These are phyloP conservation scores for Uromyces viciae-fabae DNA, from an alignment of 1,284 basidiomycete genomes.

Conservation along the genomic window DNA sequence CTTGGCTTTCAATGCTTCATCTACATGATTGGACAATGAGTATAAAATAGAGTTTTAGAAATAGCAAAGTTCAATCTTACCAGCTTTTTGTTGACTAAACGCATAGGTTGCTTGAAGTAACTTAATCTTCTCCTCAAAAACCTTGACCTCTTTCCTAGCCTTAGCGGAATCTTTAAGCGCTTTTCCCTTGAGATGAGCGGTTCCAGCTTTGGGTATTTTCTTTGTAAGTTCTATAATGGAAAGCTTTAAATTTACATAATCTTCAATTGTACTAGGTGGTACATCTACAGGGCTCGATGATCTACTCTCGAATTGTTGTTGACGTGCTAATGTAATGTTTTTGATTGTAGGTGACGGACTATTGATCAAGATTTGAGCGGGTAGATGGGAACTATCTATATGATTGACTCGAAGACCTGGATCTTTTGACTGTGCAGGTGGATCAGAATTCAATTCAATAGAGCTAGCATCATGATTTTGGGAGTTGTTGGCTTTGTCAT, in stretches of 20 bases:
- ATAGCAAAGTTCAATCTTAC: slow-evolving; percentile 8
- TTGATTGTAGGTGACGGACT: slow-evolving; percentile 6
- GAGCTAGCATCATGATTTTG: neutral
- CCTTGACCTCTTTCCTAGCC: slow-evolving; percentile 35
- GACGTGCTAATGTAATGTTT: slow-evolving; percentile 4
- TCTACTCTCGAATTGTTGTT: neutral
- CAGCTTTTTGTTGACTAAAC: slow-evolving; percentile 41
- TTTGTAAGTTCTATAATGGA: slow-evolving; percentile 37
- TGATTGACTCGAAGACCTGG: neutral
- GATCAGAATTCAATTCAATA: neutral
- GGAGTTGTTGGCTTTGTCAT: neutral
- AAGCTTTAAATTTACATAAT: slow-evolving; percentile 37
- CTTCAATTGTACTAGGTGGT: slow-evolving; percentile 14
- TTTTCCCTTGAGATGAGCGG: slow-evolving; percentile 33
- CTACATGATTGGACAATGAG: neutral
- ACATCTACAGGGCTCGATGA: neutral
- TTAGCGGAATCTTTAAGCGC: slow-evolving; percentile 38
- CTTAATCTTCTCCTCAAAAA: slow-evolving; percentile 35
- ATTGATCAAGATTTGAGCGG: no score
- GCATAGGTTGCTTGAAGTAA: slow-evolving; percentile 40
- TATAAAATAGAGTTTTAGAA: neutral
- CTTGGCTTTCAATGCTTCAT: slow-evolving; percentile 38
- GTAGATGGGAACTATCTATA: neutral
- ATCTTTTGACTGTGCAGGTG: neutral
- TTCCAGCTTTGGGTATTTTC: slow-evolving; percentile 30